phyloP scores from a whole-genome alignment of 2,329 filamentous ascomycete species.

The Diaporthe capsici region DNA sequence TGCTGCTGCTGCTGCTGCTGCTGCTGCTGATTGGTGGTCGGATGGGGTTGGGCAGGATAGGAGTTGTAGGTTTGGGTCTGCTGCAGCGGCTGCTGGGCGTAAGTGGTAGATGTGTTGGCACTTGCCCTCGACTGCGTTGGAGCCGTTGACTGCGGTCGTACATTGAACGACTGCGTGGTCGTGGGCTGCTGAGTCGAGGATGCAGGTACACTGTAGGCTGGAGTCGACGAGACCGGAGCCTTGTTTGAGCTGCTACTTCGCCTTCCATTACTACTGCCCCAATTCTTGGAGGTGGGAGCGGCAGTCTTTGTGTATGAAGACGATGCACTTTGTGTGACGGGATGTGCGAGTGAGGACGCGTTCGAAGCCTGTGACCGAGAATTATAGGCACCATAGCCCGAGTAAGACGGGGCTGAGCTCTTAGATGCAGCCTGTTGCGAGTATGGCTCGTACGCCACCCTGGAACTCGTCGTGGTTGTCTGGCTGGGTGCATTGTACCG shows the following conservation, averaged over 20 bases:
- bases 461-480: conserved; percentile 45
- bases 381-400: conserved; percentile 47
- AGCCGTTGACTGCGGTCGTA: conserved; percentile 47
- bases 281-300: conserved; percentile 46
- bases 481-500: conserved; percentile 43
- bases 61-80: conserved; percentile 47
- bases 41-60: conserved; percentile 48
- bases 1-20: conserved; percentile 48
- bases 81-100: conserved; percentile 48
- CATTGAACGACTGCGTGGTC: conserved; percentile 44
- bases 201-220: conserved; percentile 44
- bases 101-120: conserved; percentile 45
- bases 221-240: conserved; percentile 43
- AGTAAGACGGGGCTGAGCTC: conserved; percentile 43
- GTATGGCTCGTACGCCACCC: conserved; percentile 50
- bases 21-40: conserved; percentile 46
- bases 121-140: conserved; percentile 43
- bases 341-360: conserved; percentile 43
- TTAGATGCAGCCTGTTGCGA: conserved; percentile 45
- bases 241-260: conserved; percentile 45
- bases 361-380: conserved; percentile 39
- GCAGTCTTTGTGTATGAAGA: conserved; percentile 38
- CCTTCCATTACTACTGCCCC: conserved; percentile 47
- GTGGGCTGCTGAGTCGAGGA: conserved; percentile 44
- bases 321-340: conserved; percentile 46